A percentile compares a stretch with the other conserved stretches of the same genome.
phyloP scores from a whole-genome alignment of 1,284 basidiomycete genomes.

The Ustilago lituana region DNA sequence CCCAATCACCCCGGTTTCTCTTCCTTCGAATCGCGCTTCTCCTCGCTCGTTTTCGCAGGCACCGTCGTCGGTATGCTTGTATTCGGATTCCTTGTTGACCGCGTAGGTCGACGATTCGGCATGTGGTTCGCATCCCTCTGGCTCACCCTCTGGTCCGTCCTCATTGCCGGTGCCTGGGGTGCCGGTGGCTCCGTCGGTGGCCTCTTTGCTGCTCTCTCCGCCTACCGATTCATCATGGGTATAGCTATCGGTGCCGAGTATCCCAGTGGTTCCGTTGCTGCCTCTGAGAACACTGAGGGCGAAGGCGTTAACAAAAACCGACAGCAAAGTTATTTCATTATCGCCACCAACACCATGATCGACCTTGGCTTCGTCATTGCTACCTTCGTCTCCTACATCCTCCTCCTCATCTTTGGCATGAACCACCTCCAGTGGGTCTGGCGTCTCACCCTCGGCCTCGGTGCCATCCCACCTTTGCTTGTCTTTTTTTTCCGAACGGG shows the following conservation, averaged over 20 bases:
- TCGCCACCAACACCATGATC: conserved; percentile 77
- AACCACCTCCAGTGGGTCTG: conserved; percentile 60
- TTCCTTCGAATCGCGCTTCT: conserved; percentile 50
- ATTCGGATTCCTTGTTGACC: conserved; percentile 75
- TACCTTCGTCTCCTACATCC: conserved; percentile 80
- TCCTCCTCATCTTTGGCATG: conserved; percentile 73
- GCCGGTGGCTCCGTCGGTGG: conserved; percentile 77
- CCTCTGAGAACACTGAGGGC: conserved; percentile 84
- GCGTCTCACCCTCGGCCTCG: conserved; percentile 89
- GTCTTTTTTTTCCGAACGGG: conserved; percentile 86
- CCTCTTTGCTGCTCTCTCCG: conserved; percentile 79
- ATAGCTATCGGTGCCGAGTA: conserved; percentile 82
- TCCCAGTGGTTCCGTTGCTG: conserved; percentile 89
- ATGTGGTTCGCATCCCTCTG: conserved; percentile 73
- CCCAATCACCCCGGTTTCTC: conserved; percentile 34
- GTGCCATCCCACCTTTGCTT: conserved; percentile 79
- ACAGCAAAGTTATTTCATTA: conserved; percentile 85
- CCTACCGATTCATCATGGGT: conserved; percentile 72
- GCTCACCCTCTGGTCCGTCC: conserved; percentile 63
- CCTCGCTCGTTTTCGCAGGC: conserved; percentile 63
- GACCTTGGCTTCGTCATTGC: conserved; percentile 86
- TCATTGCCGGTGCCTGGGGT: conserved; percentile 83
- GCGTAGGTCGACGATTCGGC: conserved; percentile 85
- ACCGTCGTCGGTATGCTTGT: conserved; percentile 76
- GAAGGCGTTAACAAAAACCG: conserved; percentile 78